These are phyloP conservation scores for Scytalidium lignicola DNA, from an alignment of 2,329 filamentous ascomycete species.

Conservation along the genomic window DNA sequence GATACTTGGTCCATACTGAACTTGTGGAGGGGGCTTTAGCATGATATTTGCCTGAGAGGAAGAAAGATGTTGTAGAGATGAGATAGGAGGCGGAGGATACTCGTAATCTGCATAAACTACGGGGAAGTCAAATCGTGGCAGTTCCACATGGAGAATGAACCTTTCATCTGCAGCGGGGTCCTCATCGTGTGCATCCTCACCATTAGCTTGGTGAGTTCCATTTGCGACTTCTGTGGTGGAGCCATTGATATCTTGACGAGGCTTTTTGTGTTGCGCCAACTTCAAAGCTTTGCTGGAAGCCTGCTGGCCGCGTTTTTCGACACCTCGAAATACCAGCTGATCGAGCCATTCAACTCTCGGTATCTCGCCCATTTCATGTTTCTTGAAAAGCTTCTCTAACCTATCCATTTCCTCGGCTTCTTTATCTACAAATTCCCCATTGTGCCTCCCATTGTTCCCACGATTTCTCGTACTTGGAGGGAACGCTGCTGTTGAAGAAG, in stretches of 20 bases:
- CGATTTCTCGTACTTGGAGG: slow-evolving; percentile 50
- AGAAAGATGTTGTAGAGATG: slow-evolving; percentile 61
- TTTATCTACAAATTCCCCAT: slow-evolving; percentile 52
- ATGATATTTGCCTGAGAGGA: slow-evolving; percentile 63
- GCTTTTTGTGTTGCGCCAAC: slow-evolving; percentile 45
- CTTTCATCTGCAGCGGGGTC: slow-evolving; percentile 43
- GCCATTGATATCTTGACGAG: slow-evolving; percentile 10
- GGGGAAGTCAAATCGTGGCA: slow-evolving; percentile 92
- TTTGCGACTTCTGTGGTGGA: slow-evolving; percentile 30
- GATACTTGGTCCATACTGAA: slow-evolving; percentile 86
- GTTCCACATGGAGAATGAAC: slow-evolving; percentile 83
- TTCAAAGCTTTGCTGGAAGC: slow-evolving; percentile 60
- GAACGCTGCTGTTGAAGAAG: slow-evolving; percentile 71
- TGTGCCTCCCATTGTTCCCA: slow-evolving; percentile 40
- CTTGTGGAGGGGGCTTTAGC: slow-evolving; percentile 77
- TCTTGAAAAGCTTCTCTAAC: slow-evolving; percentile 86
- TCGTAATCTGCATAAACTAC: slow-evolving; percentile 93
- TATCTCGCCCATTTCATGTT: slow-evolving; percentile 97
- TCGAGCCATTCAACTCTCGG: slow-evolving; percentile 92
- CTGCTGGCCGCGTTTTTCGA: slow-evolving; percentile 70
- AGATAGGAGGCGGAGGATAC: slow-evolving; percentile 80
- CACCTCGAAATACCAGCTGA: slow-evolving; percentile 83
- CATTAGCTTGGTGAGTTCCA: slow-evolving; percentile 23
- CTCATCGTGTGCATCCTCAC: slow-evolving; percentile 33
- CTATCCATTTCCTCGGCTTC: slow-evolving; percentile 82